Conservation (phyloP, 2,329 filamentous ascomycete genomes). For the Seiridium unicorne region DNA sequence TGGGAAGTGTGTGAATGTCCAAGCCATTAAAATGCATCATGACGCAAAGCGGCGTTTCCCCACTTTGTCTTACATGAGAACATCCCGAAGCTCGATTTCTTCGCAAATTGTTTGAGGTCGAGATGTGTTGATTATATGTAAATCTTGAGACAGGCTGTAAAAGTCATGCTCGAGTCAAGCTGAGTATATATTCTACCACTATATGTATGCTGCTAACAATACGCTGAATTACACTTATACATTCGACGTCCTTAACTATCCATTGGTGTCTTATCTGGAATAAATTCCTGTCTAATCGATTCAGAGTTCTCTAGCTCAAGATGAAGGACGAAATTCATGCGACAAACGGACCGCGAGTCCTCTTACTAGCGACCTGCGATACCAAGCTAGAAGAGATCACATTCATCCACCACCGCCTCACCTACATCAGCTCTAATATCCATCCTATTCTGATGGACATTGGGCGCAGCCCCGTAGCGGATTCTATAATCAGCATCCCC, state of each 20-base stretch:
- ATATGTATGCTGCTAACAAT: too few species aligned
- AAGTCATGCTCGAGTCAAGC: too few species aligned
- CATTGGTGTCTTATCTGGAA: too few species aligned
- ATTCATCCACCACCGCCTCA: conserved; percentile 49
- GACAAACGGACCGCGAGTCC: not conserved
- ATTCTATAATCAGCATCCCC: not conserved
- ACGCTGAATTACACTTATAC: too few species aligned
- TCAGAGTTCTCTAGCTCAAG: too few species aligned
- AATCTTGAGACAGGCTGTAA: too few species aligned
- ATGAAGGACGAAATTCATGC: not conserved
- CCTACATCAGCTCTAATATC: conserved; percentile 15
- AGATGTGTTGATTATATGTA: too few species aligned
- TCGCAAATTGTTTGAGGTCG: not conserved
- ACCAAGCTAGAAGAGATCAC: conserved; percentile 61
- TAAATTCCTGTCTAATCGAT: too few species aligned
- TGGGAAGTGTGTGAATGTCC: not conserved
- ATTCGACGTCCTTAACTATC: too few species aligned
- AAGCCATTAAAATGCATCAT: not conserved
- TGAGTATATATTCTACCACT: too few species aligned
- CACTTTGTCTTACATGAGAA: not conserved
- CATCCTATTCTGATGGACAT: conserved; percentile 26
- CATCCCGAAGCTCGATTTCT: not conserved
- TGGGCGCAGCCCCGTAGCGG: not conserved
- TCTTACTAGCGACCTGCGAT: conserved; percentile 58
- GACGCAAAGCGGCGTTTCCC: conserved; percentile 3